Evolutionary conservation across 106 monocot species (phyloP).

Genomic region (Allium sativum): DNA sequence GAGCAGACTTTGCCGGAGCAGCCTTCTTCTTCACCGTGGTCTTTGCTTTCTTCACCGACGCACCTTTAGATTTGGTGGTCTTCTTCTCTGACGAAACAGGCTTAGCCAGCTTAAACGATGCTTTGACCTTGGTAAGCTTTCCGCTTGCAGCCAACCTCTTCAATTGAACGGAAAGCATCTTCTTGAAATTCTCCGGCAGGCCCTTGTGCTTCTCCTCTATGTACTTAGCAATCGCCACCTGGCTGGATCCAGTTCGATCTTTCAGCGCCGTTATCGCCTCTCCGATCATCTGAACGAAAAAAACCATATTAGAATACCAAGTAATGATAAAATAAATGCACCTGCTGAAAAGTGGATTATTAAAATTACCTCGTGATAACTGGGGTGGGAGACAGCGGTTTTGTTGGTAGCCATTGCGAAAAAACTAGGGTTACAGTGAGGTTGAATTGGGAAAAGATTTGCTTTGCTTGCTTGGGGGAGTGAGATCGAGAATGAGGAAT

Average conservation of each 20-base stretch:
- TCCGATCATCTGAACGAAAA: constrained; percentile 50
- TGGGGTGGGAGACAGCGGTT: too few species aligned
- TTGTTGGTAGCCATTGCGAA: too few species aligned
- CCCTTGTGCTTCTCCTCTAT: constrained; percentile 67
- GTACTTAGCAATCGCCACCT: constrained; percentile 69
- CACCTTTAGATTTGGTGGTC: not conserved
- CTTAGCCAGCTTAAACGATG: constrained; percentile 62
- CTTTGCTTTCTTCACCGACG: too few species aligned
- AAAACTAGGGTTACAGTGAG: too few species aligned
- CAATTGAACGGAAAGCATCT: constrained; percentile 49
- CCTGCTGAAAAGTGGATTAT: too few species aligned
- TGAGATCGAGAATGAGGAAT: not conserved
- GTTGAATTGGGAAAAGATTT: too few species aligned
- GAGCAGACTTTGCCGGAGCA: too few species aligned
- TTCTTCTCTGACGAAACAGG: constrained; percentile 6
- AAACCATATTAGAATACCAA: not conserved
- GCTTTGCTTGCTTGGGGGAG: not conserved
- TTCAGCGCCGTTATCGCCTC: constrained; percentile 50
- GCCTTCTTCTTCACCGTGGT: too few species aligned
- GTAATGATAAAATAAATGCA: too few species aligned
- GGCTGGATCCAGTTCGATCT: constrained; percentile 55
- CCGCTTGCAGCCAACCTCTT: constrained; percentile 49
- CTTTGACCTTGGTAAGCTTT: constrained; percentile 61
- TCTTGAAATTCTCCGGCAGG: constrained; percentile 50
- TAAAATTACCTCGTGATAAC: too few species aligned